These are phyloP conservation scores for Austroboletus eburneus DNA, from an alignment of 768 basidiomycete genomes.

Conservation along the genomic window DNA sequence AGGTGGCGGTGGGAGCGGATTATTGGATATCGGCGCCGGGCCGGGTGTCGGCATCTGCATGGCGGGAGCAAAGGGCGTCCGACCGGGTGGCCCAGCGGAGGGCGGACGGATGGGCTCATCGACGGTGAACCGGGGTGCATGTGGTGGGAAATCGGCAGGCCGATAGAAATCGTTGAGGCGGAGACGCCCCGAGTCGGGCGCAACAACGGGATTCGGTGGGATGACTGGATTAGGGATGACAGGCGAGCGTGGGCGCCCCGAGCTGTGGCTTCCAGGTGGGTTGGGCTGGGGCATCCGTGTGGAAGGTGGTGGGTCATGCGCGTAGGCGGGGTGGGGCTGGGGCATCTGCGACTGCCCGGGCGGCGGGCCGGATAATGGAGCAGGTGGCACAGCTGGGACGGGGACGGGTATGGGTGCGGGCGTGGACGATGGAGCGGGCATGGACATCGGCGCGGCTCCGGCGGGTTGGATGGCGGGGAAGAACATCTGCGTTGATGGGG, in stretches of 20 bases:
- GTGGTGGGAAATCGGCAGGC: slow-evolving; percentile 8
- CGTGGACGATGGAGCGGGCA: background rate
- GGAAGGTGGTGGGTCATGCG: background rate
- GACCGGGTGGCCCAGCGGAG: slow-evolving; percentile 2
- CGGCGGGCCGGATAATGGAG: background rate
- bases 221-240: slow-evolving; percentile 12
- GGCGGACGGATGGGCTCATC: slow-evolving; percentile 8
- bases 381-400: background rate
- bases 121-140: background rate
- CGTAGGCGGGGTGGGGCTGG: background rate
- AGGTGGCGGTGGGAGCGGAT: slow-evolving; percentile 66
- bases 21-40: slow-evolving; percentile 18
- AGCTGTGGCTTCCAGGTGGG: background rate
- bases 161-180: slow-evolving; percentile 30
- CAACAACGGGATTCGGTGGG: slow-evolving; percentile 15
- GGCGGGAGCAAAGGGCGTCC: slow-evolving; percentile 9
- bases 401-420: background rate
- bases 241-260: slow-evolving; percentile 17
- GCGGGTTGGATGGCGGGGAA: slow-evolving; percentile 1
- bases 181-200: slow-evolving; percentile 13
- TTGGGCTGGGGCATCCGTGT: slow-evolving; percentile 14
- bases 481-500: slow-evolving; percentile 15
- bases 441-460: slow-evolving; percentile 2
- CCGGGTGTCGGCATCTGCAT: slow-evolving; percentile 1
- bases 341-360: slow-evolving; percentile 18